Base-by-base conservation (phyloP, 352 stramenopile species). In the Blastocystis sp. region DNA sequence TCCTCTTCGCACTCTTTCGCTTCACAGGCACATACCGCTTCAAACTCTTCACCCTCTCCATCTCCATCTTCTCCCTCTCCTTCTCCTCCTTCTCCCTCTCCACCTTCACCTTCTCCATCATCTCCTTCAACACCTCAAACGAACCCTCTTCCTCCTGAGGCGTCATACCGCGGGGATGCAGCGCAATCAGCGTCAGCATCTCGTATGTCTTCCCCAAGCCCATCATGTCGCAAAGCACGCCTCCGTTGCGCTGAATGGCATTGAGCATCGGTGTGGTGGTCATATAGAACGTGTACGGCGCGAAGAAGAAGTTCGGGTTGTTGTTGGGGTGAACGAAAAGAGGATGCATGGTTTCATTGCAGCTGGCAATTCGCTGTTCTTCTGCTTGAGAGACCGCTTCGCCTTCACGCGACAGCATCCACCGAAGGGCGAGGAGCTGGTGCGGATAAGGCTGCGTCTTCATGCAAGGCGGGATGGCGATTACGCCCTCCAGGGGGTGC, bases 211-310 rank as follows among this genome's bases (percentile, higher is more conserved):
- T 84, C 11, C 74, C 74, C 21, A 84, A 19, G 9, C 74, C 74
- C 74, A 84, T 84, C 4, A 59, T 84, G 48, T 84, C 74, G 45
- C 74, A 84, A 0, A 84, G n/a, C n/a, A 84, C 74, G 5, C 74
- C 74, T 17, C 74, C 74, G 7, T 67, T 23, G 17, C 74, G 74
- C 65, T 28, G 21, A 3, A 53, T 19, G 23, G 5, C n/a, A 28
- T 84, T 70, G 23, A 38, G 52, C n/a, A 69, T 52, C n/a, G 23
- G 43, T 19, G 17, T 28, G 17, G 14, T 4, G 1, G 74, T 59
- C 3, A 84, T 41, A 10, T 69, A 28, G 17, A 28, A 34, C 11
- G 21, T 67, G 11, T 14, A 48, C 9, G 48, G 41, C 10, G 21
- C 65, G 40, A 84, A 28, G 56, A 56, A 56, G 48, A 17, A 56